Percentiles rank a stretch among this genome's conserved stretches.
These are phyloP conservation scores for Domatiomyces catenatus DNA, from an alignment of 2,329 filamentous ascomycete species.

Conservation along the genomic window DNA sequence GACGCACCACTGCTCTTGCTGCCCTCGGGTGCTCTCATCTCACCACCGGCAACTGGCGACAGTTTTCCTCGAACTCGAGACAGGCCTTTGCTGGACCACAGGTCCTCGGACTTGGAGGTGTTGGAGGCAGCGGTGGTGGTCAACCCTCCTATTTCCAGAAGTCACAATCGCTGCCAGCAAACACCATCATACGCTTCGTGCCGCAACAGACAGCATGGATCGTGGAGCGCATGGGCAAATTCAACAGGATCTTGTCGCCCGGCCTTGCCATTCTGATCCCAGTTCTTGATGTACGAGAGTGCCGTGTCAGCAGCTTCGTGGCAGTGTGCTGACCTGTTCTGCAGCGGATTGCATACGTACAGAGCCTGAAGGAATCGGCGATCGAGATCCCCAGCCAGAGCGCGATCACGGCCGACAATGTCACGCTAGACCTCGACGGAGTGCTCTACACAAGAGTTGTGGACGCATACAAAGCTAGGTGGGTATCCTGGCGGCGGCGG, in stretches of 20 bases:
- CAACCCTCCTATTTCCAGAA: conserved; percentile 62
- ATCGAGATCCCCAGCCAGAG: conserved; percentile 96
- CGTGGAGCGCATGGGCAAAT: conserved; percentile 98
- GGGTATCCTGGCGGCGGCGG: conserved; percentile 17
- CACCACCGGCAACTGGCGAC: conserved; percentile 13
- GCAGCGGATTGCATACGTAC: conserved; percentile 81
- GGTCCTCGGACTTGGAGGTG: conserved; percentile 6
- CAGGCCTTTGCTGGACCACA: conserved; percentile 14
- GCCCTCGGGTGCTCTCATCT: conserved; percentile 12
- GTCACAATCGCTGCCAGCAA: conserved; percentile 57
- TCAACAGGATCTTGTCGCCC: conserved; percentile 81
- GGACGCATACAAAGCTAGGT: conserved; percentile 96
- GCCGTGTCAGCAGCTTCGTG: neutral
- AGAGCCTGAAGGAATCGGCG: conserved; percentile 87
- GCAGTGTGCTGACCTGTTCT: conserved; percentile 1
- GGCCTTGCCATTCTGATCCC: conserved; percentile 79
- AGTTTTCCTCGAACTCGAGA: conserved; percentile 10
- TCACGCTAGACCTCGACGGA: conserved; percentile 89
- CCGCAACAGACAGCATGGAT: conserved; percentile 99
- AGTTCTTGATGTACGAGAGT: conserved; percentile 50
- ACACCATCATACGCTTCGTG: conserved; percentile 90
- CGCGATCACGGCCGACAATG: conserved; percentile 96
- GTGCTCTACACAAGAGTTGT: conserved; percentile 92
- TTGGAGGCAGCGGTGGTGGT: conserved; percentile 19
- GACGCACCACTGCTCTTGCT: conserved; percentile 2